Conservation (phyloP, 2,329 filamentous ascomycete species). For the Dothideomycetes sp. region DNA sequence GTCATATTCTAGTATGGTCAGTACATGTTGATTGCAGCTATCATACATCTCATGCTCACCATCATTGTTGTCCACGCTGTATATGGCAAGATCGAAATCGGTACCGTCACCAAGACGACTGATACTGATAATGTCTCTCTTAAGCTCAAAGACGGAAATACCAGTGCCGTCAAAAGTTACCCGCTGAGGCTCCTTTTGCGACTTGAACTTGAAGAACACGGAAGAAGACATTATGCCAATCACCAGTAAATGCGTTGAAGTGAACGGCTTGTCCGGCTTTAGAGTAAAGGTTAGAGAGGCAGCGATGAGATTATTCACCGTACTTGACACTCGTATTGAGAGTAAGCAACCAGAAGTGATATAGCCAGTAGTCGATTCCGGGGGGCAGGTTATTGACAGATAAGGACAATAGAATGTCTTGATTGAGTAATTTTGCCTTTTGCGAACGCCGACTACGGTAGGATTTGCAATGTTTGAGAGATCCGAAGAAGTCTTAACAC, state of each 20-base stretch:
- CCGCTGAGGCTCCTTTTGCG: slow-evolving; percentile 85
- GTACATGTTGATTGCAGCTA: slow-evolving; percentile 7
- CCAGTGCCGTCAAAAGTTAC: slow-evolving; percentile 96
- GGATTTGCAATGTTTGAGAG: slow-evolving; percentile 5
- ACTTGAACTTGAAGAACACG: slow-evolving; percentile 99
- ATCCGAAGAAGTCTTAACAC: slow-evolving; percentile 6
- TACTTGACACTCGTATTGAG: no score
- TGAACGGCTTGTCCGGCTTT: no score
- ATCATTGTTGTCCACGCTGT: slow-evolving; percentile 82
- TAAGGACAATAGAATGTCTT: slow-evolving; percentile 9
- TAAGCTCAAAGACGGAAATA: slow-evolving; percentile 96
- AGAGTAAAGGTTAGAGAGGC: slow-evolving; percentile 4
- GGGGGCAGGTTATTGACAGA: slow-evolving; percentile 8
- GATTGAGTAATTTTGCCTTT: slow-evolving; percentile 7
- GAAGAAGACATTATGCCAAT: slow-evolving; percentile 71
- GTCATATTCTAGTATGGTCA: slow-evolving; percentile 62
- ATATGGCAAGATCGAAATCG: slow-evolving; percentile 92
- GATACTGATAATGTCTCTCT: slow-evolving; percentile 94
- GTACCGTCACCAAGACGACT: slow-evolving; percentile 89
- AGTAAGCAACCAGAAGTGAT: neutral
- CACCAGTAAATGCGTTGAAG: neutral
- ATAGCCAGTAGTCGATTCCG: slow-evolving; percentile 2
- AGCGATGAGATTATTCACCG: neutral
- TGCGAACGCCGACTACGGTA: slow-evolving; percentile 8
- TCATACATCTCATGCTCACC: slow-evolving; percentile 43